These are phyloP conservation scores for Clavispora fructus DNA, from an alignment of 805 yeast genomes.

Conservation along the genomic window DNA sequence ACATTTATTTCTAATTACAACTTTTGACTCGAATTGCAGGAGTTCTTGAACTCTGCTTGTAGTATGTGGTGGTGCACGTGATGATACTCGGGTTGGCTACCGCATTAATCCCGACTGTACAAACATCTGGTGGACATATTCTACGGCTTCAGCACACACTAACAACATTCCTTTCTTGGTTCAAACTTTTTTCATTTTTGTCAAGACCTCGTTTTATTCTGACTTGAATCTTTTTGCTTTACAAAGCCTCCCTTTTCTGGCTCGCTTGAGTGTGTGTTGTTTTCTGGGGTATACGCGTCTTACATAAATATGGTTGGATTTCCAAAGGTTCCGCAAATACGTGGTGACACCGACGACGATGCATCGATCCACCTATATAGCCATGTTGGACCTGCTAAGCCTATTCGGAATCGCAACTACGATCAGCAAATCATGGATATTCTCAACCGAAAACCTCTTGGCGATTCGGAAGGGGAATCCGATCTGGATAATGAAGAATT, in stretches of 20 bases:
- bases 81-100: not conserved
- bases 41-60: too few relatives aligned
- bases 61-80: not conserved
- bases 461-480: conserved; percentile 2
- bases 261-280: not conserved
- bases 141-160: not conserved
- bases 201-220: not conserved
- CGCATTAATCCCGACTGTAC: not conserved
- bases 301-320: conserved; percentile 17
- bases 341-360: conserved; percentile 40
- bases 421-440: conserved; percentile 10
- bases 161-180: not conserved
- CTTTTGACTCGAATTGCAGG: too few relatives aligned
- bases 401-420: conserved; percentile 18
- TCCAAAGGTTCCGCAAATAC: conserved; percentile 31
- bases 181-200: not conserved
- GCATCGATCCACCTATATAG: conserved; percentile 36
- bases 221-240: too few relatives aligned
- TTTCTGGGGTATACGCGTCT: not conserved
- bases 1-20: too few relatives aligned
- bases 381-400: conserved; percentile 34
- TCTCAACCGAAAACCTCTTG: conserved; percentile 1
- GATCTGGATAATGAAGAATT: conserved; percentile 5
- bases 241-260: too few relatives aligned
- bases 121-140: not conserved